A percentile compares a stretch with the other conserved stretches of the same genome.
These are phyloP conservation scores for Pythium dissotocum DNA, from an alignment of 352 stramenopile genomes.

Conservation along the genomic window DNA sequence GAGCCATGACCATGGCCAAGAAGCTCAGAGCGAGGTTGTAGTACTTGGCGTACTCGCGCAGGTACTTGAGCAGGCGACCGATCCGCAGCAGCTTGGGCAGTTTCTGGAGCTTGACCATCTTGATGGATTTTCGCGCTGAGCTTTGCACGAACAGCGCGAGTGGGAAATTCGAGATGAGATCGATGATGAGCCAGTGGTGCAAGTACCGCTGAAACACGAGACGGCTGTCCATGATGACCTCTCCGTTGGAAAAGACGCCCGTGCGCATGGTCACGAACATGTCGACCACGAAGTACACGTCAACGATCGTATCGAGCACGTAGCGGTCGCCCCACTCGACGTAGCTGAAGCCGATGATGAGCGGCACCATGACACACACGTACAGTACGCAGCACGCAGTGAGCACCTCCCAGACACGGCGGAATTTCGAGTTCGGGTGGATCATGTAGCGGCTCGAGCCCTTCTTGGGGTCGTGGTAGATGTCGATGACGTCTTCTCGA, in stretches of 20 bases:
- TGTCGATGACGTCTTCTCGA: constrained; percentile 61
- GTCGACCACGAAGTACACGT: constrained; percentile 82
- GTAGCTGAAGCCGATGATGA: constrained; percentile 71
- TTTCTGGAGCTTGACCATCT: constrained; percentile 85
- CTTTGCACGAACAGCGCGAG: constrained; percentile 61
- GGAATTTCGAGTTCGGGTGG: constrained; percentile 77
- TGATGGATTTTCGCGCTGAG: constrained; percentile 67
- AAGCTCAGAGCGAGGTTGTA: constrained; percentile 81
- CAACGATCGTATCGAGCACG: constrained; percentile 67
- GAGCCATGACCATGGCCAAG: constrained; percentile 56
- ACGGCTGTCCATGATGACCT: constrained; percentile 78
- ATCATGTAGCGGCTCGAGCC: constrained; percentile 68
- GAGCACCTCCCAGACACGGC: constrained; percentile 65
- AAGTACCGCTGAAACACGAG: constrained; percentile 69
- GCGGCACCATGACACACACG: constrained; percentile 65
- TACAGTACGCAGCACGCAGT: constrained; percentile 80
- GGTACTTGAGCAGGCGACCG: constrained; percentile 69
- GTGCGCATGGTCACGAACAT: constrained; percentile 83
- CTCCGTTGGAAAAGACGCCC: constrained; percentile 69
- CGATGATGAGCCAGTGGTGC: constrained; percentile 78
- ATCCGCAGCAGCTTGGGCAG: constrained; percentile 83
- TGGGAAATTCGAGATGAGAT: constrained; percentile 85
- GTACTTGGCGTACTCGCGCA: constrained; percentile 84
- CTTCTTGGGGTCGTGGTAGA: constrained; percentile 71
- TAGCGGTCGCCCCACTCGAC: constrained; percentile 56